Evolutionary conservation across 73 alveolate genomes (phyloP).

Genomic region (Tetrahymena malaccensis): DNA sequence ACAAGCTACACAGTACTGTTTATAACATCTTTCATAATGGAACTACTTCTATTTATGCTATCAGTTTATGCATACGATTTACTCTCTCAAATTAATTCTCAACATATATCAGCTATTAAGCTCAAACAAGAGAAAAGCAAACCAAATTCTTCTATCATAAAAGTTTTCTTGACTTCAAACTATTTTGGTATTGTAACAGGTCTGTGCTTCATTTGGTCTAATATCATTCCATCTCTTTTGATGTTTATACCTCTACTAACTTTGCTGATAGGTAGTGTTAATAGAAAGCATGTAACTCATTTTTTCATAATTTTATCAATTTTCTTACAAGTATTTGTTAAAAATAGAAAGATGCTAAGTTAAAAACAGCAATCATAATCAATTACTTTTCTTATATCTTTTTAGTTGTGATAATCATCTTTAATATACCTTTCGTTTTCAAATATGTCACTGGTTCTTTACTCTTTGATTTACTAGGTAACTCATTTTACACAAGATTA

Average conservation of each 20-base stretch:
- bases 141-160: not conserved
- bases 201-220: not conserved
- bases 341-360: not conserved
- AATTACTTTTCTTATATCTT: not conserved
- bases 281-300: not conserved
- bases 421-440: not conserved
- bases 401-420: not conserved
- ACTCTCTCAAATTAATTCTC: not conserved
- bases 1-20: not conserved
- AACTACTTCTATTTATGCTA: not conserved
- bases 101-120: not conserved
- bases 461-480: not conserved
- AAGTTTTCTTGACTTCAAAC: not conserved
- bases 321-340: too few species aligned
- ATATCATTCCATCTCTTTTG: not conserved
- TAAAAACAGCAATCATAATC: not conserved
- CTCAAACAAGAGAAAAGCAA: not conserved
- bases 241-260: not conserved
- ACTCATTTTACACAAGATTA: not conserved
- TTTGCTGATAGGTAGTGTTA: not conserved
- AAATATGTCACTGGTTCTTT: not conserved
- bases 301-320: not conserved
- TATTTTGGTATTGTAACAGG: not conserved
- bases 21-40: not conserved
- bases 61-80: not conserved